phyloP scores from a whole-genome alignment of 768 basidiomycete species.

The Suillus fuscotomentosus region DNA sequence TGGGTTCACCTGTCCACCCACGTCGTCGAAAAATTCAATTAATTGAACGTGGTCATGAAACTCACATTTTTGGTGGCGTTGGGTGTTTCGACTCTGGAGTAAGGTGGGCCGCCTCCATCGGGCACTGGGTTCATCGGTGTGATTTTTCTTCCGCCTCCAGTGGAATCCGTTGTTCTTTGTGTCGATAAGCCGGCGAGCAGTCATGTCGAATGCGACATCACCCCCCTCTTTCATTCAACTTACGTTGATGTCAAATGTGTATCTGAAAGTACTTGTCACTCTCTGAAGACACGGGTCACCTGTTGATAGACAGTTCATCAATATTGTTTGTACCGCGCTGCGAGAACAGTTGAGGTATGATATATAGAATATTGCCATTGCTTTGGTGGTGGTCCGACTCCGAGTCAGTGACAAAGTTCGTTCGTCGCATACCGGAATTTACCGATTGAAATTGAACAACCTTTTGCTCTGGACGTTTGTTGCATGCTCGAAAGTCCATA shows the following conservation, averaged over 20 bases:
- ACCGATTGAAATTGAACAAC: background rate
- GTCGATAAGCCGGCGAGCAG: background rate
- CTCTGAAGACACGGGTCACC: background rate
- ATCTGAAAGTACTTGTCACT: background rate
- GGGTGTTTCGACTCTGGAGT: background rate
- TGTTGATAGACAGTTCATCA: background rate
- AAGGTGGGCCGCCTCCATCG: background rate
- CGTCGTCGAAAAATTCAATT: background rate
- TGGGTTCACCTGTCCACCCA: background rate
- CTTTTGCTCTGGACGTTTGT: background rate
- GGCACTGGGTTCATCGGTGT: background rate
- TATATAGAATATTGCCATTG: too few species aligned
- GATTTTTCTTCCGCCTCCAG: background rate
- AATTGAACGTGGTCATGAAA: background rate
- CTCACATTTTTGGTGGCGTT: background rate
- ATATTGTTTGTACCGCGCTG: background rate
- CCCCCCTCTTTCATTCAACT: background rate
- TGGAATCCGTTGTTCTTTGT: background rate
- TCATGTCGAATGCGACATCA: background rate
- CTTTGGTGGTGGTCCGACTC: background rate
- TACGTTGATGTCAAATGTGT: background rate
- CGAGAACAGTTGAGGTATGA: background rate
- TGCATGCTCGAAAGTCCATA: background rate
- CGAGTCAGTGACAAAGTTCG: too few species aligned
- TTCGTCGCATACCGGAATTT: background rate